Base-by-base conservation (phyloP, 2,329 filamentous ascomycete species). In the Pyrenophora teres region DNA sequence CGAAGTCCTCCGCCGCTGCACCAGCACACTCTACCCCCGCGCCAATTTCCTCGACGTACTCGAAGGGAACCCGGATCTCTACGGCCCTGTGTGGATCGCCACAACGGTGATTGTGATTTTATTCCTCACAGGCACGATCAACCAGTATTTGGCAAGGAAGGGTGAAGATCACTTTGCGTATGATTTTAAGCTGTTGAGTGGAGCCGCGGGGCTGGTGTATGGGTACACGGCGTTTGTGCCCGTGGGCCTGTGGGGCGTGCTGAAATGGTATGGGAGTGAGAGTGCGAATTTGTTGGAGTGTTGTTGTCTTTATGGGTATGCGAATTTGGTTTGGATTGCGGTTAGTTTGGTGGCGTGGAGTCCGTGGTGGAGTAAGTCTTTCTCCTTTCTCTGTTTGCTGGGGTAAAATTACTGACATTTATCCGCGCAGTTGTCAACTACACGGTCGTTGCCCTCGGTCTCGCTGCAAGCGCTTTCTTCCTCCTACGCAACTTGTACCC, bases 1-100 rank as follows among this genome's bases (percentile, higher is more conserved):
- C 54, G 90, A 94, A 46, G 92, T 99, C 16, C 78, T 97, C 49
- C 82, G 87, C 68, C 89, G 94, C 61, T 97, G 94, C 77, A 87
- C 87, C 75, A 88, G 92, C 1, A 87, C 93, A n/a, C 79, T 97
- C 33, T 96, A 89, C 75, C 94, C 94, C 39, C 87, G 91, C 57
- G 88, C 88, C 51, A 97, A 96, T 80, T 99, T 99, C 77, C 87
- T 99, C 58, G 94, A 99, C 71, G 91, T 97, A 31, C 83, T 99
- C 23, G 94, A 99, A 72, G 94, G 94, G 16, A 97, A 97, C 73
- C 90, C 94, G 1, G 94, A 99, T 70, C 79, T 99, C 30, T 99
- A 99, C 79, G 93, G 93, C 1, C 94, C 94, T 1, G 92, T 97
- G 71, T 99, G 94, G 94, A 97, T 99, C 77, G 94, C 94, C 8